Base-by-base conservation (phyloP, 2,329 filamentous ascomycete species). In the Diaporthe velutina region DNA sequence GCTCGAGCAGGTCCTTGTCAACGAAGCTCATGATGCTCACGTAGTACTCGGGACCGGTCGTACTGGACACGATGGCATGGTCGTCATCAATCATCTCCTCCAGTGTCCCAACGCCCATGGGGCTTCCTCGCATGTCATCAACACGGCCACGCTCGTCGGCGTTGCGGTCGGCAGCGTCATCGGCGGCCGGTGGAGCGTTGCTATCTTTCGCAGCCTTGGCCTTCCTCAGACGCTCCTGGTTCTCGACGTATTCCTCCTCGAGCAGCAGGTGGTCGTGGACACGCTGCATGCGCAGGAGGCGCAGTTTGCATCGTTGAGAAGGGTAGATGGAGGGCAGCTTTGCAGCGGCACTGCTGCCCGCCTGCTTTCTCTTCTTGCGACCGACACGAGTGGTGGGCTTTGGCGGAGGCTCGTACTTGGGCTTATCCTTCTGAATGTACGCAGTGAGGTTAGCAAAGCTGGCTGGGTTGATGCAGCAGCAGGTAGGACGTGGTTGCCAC, bases 11-110 rank as follows among this genome's bases (percentile, higher is more conserved):
- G 81, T 99, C 97, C 86, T 99, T 99, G 89, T 99, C 97, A 78
- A 99, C 97, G 81, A 99, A 99, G 73, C 96, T 98, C 97, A 98
- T 98, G 90, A 99, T 99, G 79, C 96, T 98, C 78, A 99, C 97
- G 84, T 98, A 99, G 90, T 98, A 99, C 84, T 99, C 97, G 1
- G 97, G 97, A 0, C 97, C 97, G 9, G 97, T 98, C 0, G 97
- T 97, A 83, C 95, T 98, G 25, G 96, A 98, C 48, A 99, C 97
- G 82, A 99, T 99, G 77, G 97, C 97, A 82, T 99, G 97, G 86
- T 99, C 97, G 83, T 99, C 97, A 81, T 99, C 97, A 82, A 99
- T 99, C 88, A 99, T 94, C 88, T 99, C 97, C 85, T 99, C 97
- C 79, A 99, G 88, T 75, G 97, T 98, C 77, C 97, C 97, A 57